phyloP scores from a whole-genome alignment of 192 early-diverging fungal species.

The Chytriomyces hyalinus region DNA sequence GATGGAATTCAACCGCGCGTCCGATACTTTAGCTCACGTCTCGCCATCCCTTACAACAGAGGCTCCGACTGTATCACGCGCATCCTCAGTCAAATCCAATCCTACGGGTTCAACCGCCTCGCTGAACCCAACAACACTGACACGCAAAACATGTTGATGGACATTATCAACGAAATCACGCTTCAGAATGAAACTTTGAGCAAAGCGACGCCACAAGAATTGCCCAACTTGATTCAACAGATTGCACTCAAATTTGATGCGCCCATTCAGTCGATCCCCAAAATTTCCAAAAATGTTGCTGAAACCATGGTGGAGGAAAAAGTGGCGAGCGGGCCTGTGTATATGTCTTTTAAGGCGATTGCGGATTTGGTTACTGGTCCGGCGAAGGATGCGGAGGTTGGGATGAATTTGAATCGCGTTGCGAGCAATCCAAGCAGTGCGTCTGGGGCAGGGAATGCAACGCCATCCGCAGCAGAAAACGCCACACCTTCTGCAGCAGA shows the following conservation, averaged over 20 bases:
- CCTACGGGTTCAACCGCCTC: background rate
- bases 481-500: too few species aligned
- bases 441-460: too few species aligned
- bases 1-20: background rate
- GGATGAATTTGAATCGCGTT: too few species aligned
- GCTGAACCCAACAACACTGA: background rate
- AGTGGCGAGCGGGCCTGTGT: background rate
- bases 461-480: too few species aligned
- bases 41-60: background rate
- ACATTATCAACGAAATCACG: background rate
- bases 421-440: too few species aligned
- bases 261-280: background rate
- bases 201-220: background rate
- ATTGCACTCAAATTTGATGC: background rate
- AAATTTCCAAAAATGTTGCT: background rate
- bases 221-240: background rate
- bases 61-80: background rate
- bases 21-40: background rate
- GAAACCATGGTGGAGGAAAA: background rate
- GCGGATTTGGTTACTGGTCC: background rate
- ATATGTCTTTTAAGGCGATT: background rate
- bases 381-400: too few species aligned
- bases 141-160: conserved; percentile 2
- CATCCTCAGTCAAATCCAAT: background rate
- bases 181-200: background rate